These are phyloP conservation scores for Neoboletus magnificus DNA, from an alignment of 768 basidiomycete genomes.

Conservation along the genomic window DNA sequence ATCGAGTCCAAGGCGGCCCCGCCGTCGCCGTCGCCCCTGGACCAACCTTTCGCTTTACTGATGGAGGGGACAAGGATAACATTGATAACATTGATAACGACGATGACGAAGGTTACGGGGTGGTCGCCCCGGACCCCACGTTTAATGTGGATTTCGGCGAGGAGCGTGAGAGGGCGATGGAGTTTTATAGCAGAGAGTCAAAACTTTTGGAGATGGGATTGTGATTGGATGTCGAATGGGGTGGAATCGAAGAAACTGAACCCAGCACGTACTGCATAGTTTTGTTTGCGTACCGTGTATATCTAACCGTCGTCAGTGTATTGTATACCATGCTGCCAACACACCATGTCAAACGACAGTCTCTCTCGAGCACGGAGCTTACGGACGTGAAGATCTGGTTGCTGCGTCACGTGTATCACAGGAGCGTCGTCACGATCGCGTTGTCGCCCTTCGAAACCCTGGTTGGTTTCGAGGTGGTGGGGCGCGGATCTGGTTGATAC, in stretches of 20 bases:
- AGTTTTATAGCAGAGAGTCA: conserved; percentile 21
- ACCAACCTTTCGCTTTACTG: conserved; percentile 20
- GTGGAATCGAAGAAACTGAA: neutral
- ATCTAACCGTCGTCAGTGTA: conserved; percentile 16
- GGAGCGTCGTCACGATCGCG: too few species aligned
- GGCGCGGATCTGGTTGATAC: conserved; percentile 77
- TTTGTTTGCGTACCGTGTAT: conserved; percentile 13
- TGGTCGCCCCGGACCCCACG: conserved; percentile 10
- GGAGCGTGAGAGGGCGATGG: conserved; percentile 25
- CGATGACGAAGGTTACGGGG: conserved; percentile 31
- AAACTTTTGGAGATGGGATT: neutral
- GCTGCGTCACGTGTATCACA: too few species aligned
- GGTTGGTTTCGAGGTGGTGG: conserved; percentile 43
- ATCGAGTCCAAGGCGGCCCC: neutral
- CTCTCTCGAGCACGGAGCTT: too few species aligned
- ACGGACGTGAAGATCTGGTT: too few species aligned
- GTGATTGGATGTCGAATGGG: neutral
- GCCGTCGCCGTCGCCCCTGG: conserved; percentile 4
- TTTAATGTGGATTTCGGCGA: conserved; percentile 22
- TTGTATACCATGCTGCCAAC: conserved; percentile 10
- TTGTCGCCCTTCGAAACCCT: too few species aligned
- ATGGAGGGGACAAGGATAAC: conserved; percentile 19
- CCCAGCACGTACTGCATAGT: conserved; percentile 11
- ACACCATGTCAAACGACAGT: too few species aligned
- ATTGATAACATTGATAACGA: conserved; percentile 22